These are phyloP conservation scores for Colletotrichum musae DNA, from an alignment of 2,329 filamentous ascomycete species.

Conservation along the genomic window DNA sequence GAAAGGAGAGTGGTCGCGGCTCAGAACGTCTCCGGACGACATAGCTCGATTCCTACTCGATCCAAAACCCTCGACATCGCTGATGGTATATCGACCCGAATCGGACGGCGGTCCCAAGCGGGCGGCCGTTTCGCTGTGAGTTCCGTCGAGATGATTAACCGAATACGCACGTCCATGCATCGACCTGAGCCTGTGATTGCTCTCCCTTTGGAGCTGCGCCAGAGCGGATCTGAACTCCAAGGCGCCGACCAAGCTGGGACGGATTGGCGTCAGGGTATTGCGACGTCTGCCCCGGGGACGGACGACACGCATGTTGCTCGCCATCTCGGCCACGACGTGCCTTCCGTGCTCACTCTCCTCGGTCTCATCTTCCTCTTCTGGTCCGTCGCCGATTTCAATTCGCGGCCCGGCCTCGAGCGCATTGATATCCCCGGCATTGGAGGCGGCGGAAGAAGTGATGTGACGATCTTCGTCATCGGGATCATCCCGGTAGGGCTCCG, in stretches of 20 bases:
- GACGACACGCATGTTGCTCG: constrained; percentile 92
- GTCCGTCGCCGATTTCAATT: constrained; percentile 61
- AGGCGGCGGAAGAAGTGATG: constrained; percentile 38
- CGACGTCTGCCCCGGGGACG: constrained; percentile 76
- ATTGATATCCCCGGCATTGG: constrained; percentile 54
- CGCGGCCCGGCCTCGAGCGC: constrained; percentile 61
- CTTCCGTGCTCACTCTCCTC: constrained; percentile 70
- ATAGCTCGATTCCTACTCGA: constrained; percentile 57
- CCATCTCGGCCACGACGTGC: constrained; percentile 84
- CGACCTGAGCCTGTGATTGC: constrained; percentile 79
- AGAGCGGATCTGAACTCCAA: constrained; percentile 94
- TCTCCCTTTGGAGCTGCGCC: constrained; percentile 86
- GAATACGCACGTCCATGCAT: constrained; percentile 75
- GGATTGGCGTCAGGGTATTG: constrained; percentile 86
- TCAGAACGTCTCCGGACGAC: constrained; percentile 61
- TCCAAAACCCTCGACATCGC: constrained; percentile 35
- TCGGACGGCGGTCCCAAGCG: constrained; percentile 29
- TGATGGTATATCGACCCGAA: constrained; percentile 37
- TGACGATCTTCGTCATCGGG: constrained; percentile 59
- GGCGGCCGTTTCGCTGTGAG: constrained; percentile 35
- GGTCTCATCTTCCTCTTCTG: constrained; percentile 58
- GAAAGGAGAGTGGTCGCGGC: constrained; percentile 37
- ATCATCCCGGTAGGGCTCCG: constrained; percentile 75
- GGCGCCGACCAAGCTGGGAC: constrained; percentile 92
- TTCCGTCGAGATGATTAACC: constrained; percentile 42